These are phyloP conservation scores for Berkeleyomyces rouxiae DNA, from an alignment of 2,329 filamentous ascomycete genomes.

Conservation along the genomic window DNA sequence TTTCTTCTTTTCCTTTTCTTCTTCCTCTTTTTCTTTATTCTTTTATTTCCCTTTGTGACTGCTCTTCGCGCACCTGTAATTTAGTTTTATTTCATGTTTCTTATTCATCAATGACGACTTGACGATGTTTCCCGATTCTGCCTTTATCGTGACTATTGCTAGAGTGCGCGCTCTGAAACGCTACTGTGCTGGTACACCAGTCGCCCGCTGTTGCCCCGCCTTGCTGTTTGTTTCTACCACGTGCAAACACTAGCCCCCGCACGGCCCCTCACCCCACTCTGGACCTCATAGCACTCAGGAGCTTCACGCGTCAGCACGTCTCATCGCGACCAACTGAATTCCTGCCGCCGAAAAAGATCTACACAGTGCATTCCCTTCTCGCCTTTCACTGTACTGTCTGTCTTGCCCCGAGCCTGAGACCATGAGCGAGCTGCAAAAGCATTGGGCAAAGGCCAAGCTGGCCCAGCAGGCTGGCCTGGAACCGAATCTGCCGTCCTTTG, in stretches of 20 bases:
- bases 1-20: conserved; percentile 1
- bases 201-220: neutral
- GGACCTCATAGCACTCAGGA: conserved; percentile 4
- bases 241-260: neutral
- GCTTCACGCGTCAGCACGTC: neutral
- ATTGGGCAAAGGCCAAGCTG: conserved; percentile 63
- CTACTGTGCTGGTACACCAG: neutral
- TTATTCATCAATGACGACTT: neutral
- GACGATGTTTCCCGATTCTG: neutral
- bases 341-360: neutral
- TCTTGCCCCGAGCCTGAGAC: neutral
- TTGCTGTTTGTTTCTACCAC: neutral
- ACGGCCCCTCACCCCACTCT: conserved; percentile 12
- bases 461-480: conserved; percentile 29
- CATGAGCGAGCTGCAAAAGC: conserved; percentile 71
- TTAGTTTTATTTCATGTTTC: neutral
- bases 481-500: neutral
- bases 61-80: neutral
- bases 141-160: neutral
- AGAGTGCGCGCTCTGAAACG: neutral
- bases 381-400: neutral
- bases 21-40: neutral
- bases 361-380: neutral
- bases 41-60: neutral
- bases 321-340: neutral